Evolutionary conservation across 2,329 filamentous ascomycete species (phyloP).

Genomic region (Coleophoma crateriformis): DNA sequence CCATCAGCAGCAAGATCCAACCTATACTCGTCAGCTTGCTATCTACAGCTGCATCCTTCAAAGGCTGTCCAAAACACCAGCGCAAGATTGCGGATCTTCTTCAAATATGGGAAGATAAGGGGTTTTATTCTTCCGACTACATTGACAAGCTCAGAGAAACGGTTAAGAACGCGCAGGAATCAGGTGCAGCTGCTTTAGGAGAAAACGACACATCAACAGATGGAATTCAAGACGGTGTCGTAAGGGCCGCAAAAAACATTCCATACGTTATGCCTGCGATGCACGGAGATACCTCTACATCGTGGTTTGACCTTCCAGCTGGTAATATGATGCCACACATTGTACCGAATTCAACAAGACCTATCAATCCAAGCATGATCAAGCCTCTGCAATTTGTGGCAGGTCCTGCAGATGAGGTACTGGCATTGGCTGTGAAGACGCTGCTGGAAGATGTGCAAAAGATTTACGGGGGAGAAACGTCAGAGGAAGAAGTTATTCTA

Average conservation of each 20-base stretch:
- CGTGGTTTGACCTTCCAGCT: conserved; percentile 79
- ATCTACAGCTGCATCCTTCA: conserved; percentile 49
- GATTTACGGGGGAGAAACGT: conserved; percentile 54
- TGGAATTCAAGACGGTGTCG: conserved; percentile 27
- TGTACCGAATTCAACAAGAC: conserved; percentile 66
- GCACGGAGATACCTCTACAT: conserved; percentile 68
- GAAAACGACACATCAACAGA: conserved; percentile 3
- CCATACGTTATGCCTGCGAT: conserved; percentile 69
- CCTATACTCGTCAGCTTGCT: conserved; percentile 57
- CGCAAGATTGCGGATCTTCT: conserved; percentile 60
- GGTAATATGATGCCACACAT: conserved; percentile 77
- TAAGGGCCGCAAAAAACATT: conserved; percentile 52
- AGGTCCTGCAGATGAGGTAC: conserved; percentile 61
- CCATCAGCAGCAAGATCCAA: conserved; percentile 51
- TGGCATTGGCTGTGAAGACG: conserved; percentile 63
- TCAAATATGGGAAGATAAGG: conserved; percentile 63
- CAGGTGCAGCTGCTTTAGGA: conserved; percentile 21
- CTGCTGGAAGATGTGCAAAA: conserved; percentile 65
- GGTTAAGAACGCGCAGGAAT: conserved; percentile 37
- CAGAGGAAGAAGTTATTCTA: conserved; percentile 41
- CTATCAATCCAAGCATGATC: conserved; percentile 67
- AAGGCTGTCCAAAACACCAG: conserved; percentile 59
- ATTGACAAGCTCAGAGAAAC: conserved; percentile 54
- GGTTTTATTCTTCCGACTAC: conserved; percentile 51
- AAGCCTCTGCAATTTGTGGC: conserved; percentile 65